phyloP scores from a whole-genome alignment of 345 rosid species.

The Eucalyptus brandiana region DNA sequence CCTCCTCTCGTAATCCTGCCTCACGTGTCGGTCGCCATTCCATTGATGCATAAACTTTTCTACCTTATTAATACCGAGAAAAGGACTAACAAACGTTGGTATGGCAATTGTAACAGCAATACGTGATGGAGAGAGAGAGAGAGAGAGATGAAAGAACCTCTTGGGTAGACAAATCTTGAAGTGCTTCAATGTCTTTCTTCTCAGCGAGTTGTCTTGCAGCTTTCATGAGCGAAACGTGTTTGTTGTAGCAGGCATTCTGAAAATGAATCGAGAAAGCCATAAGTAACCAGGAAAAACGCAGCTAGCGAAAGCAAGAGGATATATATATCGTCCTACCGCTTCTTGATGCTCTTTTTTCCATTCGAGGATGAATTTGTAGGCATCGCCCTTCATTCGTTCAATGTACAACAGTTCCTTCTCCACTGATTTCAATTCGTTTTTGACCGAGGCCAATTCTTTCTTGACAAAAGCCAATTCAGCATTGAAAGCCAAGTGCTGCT shows the following conservation, averaged over 20 bases:
- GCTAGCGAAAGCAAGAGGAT: neutral
- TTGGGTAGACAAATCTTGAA: neutral
- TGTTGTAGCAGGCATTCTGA: neutral
- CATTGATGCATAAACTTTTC: neutral
- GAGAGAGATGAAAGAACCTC: neutral
- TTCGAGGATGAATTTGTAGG: neutral
- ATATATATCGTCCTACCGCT: neutral
- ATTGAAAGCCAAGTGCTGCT: neutral
- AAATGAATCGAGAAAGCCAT: neutral
- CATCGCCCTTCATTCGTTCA: neutral
- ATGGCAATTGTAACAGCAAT: neutral
- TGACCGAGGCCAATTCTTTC: neutral
- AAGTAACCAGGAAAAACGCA: neutral
- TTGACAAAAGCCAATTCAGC: neutral
- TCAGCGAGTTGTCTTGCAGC: neutral
- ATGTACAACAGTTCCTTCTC: neutral
- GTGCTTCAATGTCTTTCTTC: neutral
- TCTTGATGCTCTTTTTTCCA: neutral
- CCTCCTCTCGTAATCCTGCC: neutral
- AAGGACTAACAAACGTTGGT: neutral
- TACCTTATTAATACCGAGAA: neutral
- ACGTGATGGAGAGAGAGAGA: neutral
- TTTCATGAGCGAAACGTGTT: neutral
- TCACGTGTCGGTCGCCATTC: accelerated
- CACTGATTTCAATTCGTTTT: neutral